Base-by-base conservation (phyloP, 1,284 basidiomycete species). In the Apiotrichum porosum region DNA sequence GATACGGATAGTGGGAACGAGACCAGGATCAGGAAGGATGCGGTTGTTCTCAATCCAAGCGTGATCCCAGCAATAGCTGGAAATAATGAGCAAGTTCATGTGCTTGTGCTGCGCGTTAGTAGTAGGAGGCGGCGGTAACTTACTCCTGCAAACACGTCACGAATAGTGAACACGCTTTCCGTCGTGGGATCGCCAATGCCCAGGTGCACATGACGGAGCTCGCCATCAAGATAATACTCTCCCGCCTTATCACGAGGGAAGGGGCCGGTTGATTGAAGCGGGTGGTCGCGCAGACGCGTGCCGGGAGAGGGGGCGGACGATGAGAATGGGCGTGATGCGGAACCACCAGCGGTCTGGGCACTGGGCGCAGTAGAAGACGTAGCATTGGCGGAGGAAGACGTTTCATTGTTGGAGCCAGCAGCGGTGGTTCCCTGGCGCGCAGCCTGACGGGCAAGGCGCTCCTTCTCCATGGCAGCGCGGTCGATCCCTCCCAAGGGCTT, bases 201-300 rank as follows among this genome's bases (percentile, higher is more conserved):
- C 32, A 68, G 48, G 30, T 40, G 36, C 21, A 54, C 54, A 42
- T 71, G 65, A 3, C 69, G 53, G 4, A 71, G 42, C 44, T 71
- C 69, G 2, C 69, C 69, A 23, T 68, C 58, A 1, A 60, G 60
- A 44, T 63, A 71, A 44, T 66, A 69, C 40, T 71, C 65, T 3
- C 69, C 69, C 1, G 64, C 69, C 1, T 64, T 63, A 51, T 71
- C 69, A 8, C 37, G 41, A 3, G 66, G 65, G 22, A 65, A 62
- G 1, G 63, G 51, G 1, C 52, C 57, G 10, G 40, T 3, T 0
- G 58, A 40, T 28, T 67, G 68, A 24, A 66, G 52, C 2, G 69
- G 69, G 45, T 69, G 69, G 30, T 49, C 9, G 10, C 9, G 26
- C 26, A 15, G 4, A 34, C 10, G 22, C 41, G 39, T 8, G 39